Evolutionary conservation across 345 rosid species (phyloP).

Genomic region (Eucalyptus microcorys): DNA sequence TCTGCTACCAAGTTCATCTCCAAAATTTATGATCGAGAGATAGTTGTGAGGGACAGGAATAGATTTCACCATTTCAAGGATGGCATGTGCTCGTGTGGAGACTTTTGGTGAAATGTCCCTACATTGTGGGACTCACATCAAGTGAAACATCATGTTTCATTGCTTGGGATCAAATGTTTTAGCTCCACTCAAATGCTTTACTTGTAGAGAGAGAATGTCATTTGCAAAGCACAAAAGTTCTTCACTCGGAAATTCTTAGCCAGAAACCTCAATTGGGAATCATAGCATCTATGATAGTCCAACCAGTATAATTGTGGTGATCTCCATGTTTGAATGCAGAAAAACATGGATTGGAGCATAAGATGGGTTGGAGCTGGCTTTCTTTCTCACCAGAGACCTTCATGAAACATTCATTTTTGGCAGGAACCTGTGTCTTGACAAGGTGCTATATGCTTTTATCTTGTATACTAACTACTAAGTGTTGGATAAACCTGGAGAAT

Average conservation of each 20-base stretch:
- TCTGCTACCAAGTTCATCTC: constrained; percentile 38
- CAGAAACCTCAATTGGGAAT: background rate
- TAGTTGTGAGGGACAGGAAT: constrained; percentile 30
- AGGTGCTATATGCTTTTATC: background rate
- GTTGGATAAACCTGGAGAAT: background rate
- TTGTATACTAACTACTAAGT: background rate
- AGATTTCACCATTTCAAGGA: constrained; percentile 51
- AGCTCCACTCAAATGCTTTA: background rate
- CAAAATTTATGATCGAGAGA: constrained; percentile 26
- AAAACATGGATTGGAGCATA: background rate
- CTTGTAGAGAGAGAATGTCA: background rate
- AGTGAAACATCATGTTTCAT: background rate
- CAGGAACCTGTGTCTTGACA: background rate
- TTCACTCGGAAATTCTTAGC: background rate
- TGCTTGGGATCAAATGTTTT: background rate
- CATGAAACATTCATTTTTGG: background rate
- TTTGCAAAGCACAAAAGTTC: background rate
- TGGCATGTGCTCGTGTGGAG: constrained; percentile 42
- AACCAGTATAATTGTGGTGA: background rate
- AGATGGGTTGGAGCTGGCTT: background rate
- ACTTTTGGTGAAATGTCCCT: constrained; percentile 23
- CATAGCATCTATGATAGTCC: background rate
- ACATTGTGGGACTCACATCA: background rate
- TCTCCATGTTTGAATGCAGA: background rate
- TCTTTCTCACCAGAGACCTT: background rate